Evolutionary conservation across 805 yeast species (phyloP), one percentile per base, ranked within the genome.

Genomic region (Candida boidinii): DNA sequence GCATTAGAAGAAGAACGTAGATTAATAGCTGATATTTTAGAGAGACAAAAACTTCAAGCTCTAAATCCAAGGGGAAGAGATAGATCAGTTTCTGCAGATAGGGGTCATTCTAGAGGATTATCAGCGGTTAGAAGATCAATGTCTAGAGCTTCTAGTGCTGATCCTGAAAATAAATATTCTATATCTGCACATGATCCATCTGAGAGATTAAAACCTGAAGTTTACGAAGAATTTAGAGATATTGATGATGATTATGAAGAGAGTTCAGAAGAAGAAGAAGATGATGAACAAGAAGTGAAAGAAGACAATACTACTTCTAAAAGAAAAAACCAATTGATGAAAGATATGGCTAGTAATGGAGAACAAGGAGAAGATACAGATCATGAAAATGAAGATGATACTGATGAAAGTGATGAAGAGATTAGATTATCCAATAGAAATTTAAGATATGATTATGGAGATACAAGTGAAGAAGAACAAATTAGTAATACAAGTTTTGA

Each of bases 101-200:
- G 44, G 22, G 34, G 38, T 7, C 41, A 33, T 14, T 41, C 53
- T 4, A 33, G 51, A 26, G 51, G 50, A 14, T 38, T 42, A 4
- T 45, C 54, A n/a, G 34, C 43, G 19, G 42, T 31, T 14, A 34
- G 52, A 20, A 22, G 34, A 2, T 35, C 51, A 26, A 46, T 56
- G 10, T 23, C 49, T 19, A 46, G 51, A 22, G 37, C 54, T 23
- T 39, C 49, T 10, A 35, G 43, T 1, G 37, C 45, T n/a, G 30
- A 39, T 3, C 19, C 44, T 6, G 34, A 23, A 18, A 47, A 44
- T 19, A 23, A 70, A 43, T 79, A 81, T 76, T 70, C 83, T 1
- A 76, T 82, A 26, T 66, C 83, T 30, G 70, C 72, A 34, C 82
- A 76, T 44, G 88, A 82, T 45, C 94, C 94, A 0, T 76, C 78